Base-by-base conservation (phyloP, 257 asterid species). In the Ajuga chamaepitys region DNA sequence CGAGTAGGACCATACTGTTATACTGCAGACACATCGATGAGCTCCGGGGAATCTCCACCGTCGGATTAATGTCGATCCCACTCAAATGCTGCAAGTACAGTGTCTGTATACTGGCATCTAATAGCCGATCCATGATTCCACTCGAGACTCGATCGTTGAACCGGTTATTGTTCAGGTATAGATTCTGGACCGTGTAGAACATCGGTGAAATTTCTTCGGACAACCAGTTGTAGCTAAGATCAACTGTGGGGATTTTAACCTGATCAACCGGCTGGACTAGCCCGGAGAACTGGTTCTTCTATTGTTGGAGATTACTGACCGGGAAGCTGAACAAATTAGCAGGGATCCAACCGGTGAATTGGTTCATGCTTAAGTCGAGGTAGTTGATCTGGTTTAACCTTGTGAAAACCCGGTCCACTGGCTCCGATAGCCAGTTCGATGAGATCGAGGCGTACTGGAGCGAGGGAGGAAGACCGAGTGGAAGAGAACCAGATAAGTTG, bases 141-240 rank as follows among this genome's bases (percentile, higher is more conserved):
- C 64, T 78, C 51, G 99, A 97, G 0, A 94, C 96, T 44, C 82
- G 83, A 26, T 96, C 99, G 50, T 79, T 77, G 87, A 94, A 90
- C 94, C 90, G 95, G 84, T 94, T 94, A 8, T 94, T 90, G 42
- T 94, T 94, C 38, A 94, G 75, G 26, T 90, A 94, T n/a, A 94
- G 44, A 65, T 77, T 88, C 80, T 85, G 83, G 4, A 88, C 99
- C 59, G 89, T 80, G 3, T 97, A 76, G 58, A 93, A 81, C 75
- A 83, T 37, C 0, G 96, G 89, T 0, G 99, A 89, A 20, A 93
- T 75, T 28, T 73, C 76, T 0, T 96, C 99, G 11, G 79, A 87
- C 1, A 93, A 62, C 70, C 91, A 83, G 86, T 93, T 93, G 72
- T 64, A 90, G 71, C 99, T 93, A 16, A 93, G 89, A 62, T 93